Evolutionary conservation across 345 rosid species (phyloP).

Genomic region (Gossypium arboreum): DNA sequence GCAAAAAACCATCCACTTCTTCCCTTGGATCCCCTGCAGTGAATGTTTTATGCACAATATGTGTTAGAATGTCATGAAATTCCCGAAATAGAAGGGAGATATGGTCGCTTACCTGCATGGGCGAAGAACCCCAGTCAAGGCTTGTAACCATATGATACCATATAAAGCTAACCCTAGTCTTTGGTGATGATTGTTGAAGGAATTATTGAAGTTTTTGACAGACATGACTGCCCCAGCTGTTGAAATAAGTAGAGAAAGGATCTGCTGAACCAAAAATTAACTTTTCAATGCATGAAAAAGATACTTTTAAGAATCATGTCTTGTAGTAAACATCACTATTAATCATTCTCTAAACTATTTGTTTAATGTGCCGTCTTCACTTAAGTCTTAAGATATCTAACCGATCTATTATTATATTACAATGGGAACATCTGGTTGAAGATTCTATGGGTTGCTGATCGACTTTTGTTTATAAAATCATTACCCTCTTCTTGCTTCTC

Average conservation of each 20-base stretch:
- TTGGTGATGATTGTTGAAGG: constrained; percentile 79
- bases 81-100: too few relatives aligned
- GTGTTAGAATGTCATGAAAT: not conserved
- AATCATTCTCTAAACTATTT: not conserved
- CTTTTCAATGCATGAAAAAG: not conserved
- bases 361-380: not conserved
- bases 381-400: constrained; percentile 1
- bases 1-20: constrained; percentile 50
- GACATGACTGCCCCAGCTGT: constrained; percentile 82
- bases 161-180: constrained; percentile 65
- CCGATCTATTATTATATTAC: not conserved
- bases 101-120: constrained; percentile 51
- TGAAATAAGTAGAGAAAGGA: constrained; percentile 50
- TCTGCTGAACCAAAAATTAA: constrained; percentile 33
- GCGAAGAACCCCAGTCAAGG: constrained; percentile 51
- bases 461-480: not conserved
- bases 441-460: not conserved
- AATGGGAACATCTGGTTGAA: not conserved
- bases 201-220: constrained; percentile 63
- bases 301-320: not conserved
- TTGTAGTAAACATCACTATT: not conserved
- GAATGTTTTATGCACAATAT: not conserved
- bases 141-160: constrained; percentile 77
- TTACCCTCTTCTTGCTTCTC: constrained; percentile 28
- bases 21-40: constrained; percentile 44